Percentiles rank a stretch among this genome's conserved stretches.
Evolutionary conservation across 768 basidiomycete species (phyloP).

Genomic region (Hypholoma fasciculare): DNA sequence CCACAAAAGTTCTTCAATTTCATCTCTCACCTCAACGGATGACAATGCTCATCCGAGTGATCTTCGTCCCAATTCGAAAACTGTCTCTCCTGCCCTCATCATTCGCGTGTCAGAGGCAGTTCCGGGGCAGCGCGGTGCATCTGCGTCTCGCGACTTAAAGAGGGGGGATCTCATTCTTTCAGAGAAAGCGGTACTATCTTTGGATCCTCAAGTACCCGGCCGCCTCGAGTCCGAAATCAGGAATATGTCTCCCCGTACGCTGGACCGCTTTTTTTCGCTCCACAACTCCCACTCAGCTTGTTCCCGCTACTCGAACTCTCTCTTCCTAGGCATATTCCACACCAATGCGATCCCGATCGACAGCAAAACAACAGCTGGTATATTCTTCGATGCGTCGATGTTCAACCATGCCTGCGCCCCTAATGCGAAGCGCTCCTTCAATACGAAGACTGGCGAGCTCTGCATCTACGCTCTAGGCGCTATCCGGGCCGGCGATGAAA

Average conservation of each 20-base stretch:
- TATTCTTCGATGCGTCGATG: not conserved
- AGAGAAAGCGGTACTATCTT: not conserved
- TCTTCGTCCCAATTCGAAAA: too few relatives aligned
- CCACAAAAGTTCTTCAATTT: too few relatives aligned
- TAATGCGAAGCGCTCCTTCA: slow-evolving; percentile 2
- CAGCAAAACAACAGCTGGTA: not conserved
- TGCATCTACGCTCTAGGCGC: not conserved
- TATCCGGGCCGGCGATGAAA: slow-evolving; percentile 3
- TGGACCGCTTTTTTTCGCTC: not conserved
- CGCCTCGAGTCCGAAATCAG: not conserved
- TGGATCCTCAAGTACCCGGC: not conserved
- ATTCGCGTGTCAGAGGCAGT: not conserved
- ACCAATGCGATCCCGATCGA: slow-evolving; percentile 2
- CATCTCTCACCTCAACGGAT: too few relatives aligned
- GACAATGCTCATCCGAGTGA: too few relatives aligned
- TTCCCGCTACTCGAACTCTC: not conserved
- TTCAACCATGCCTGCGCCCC: slow-evolving; percentile 10
- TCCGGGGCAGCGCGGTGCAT: not conserved
- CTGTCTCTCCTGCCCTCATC: not conserved
- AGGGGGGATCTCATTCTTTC: slow-evolving; percentile 3
- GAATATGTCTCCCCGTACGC: not conserved
- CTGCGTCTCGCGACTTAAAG: not conserved
- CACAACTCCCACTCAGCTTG: slow-evolving; percentile 1
- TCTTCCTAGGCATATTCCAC: not conserved
- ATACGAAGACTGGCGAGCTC: not conserved